These are phyloP conservation scores for Pezicula radicicola DNA, from an alignment of 2,329 filamentous ascomycete genomes.

Conservation along the genomic window DNA sequence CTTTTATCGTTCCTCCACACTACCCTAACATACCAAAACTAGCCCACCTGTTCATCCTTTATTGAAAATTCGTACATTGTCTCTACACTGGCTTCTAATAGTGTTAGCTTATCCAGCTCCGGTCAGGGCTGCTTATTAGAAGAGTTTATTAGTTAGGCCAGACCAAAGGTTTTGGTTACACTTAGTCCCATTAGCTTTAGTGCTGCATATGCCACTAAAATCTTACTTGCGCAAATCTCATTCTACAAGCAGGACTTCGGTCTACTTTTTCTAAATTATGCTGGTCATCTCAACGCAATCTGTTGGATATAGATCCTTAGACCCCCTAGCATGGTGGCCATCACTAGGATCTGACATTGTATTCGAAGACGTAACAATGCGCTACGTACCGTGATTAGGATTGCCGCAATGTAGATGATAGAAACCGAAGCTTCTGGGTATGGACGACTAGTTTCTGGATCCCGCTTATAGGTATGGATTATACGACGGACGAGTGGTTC, in stretches of 20 bases:
- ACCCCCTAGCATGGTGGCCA: conserved; percentile 77
- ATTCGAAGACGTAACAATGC: conserved; percentile 75
- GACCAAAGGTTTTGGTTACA: too few relatives aligned
- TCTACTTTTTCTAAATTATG: conserved; percentile 56
- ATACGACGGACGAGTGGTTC: conserved; percentile 74
- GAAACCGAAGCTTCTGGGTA: conserved; percentile 79
- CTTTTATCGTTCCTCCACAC: too few relatives aligned
- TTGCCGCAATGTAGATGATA: conserved; percentile 73
- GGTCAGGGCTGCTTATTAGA: too few relatives aligned
- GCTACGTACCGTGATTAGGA: conserved; percentile 77
- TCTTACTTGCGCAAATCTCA: conserved; percentile 66
- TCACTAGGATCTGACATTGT: conserved; percentile 66
- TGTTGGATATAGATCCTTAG: conserved; percentile 60
- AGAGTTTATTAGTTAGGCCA: too few relatives aligned
- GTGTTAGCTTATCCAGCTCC: too few relatives aligned
- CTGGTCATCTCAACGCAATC: conserved; percentile 59
- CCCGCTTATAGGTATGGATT: conserved; percentile 72
- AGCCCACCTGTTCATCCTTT: too few relatives aligned
- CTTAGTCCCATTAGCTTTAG: conserved; percentile 41
- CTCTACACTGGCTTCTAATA: too few relatives aligned
- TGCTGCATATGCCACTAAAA: conserved; percentile 63
- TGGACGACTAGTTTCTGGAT: conserved; percentile 70
- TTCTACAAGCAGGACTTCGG: conserved; percentile 71
- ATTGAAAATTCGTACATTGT: too few relatives aligned
- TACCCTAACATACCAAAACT: too few relatives aligned